Conservation (phyloP, 2,329 filamentous ascomycete species). For the Anisogramma anomala region DNA sequence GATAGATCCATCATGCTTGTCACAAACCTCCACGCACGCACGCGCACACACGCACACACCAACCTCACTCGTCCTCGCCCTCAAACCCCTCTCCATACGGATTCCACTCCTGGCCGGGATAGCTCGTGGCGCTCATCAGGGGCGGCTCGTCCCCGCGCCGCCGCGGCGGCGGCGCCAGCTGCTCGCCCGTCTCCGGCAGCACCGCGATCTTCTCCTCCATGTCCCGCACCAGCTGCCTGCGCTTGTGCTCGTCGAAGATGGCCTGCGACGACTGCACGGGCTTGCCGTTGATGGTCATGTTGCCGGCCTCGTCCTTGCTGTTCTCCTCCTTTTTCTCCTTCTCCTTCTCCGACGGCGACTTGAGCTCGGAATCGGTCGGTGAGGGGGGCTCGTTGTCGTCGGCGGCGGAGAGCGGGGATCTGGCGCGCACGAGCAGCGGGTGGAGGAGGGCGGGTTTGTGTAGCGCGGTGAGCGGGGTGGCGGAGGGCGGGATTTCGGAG, state of each 20-base stretch:
- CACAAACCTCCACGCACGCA: no score
- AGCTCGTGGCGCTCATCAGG: constrained; percentile 55
- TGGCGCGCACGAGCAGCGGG: neutral
- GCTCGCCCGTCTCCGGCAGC: constrained; percentile 22
- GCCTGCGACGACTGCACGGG: constrained; percentile 21
- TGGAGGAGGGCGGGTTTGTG: neutral
- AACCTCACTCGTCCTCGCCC: constrained; percentile 18
- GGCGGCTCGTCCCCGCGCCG: constrained; percentile 34
- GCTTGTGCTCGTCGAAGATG: constrained; percentile 32
- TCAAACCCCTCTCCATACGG: constrained; percentile 32
- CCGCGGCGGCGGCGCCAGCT: constrained; percentile 19
- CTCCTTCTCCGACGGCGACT: constrained; percentile 20
- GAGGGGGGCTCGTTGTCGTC: constrained; percentile 8
- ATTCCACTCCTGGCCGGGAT: constrained; percentile 61
- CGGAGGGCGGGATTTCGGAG: no score
- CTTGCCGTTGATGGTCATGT: constrained; percentile 12
- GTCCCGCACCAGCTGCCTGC: constrained; percentile 30
- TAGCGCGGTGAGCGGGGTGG: neutral
- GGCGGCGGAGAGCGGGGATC: neutral
- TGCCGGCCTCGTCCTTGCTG: neutral
- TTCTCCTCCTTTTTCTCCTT: constrained; percentile 20
- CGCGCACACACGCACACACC: no score
- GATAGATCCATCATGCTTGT: no score
- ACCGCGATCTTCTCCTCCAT: constrained; percentile 45
- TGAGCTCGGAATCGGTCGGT: constrained; percentile 3